Base-by-base conservation (phyloP, 2,329 filamentous ascomycete species). In the Leptographium radiaticola region DNA sequence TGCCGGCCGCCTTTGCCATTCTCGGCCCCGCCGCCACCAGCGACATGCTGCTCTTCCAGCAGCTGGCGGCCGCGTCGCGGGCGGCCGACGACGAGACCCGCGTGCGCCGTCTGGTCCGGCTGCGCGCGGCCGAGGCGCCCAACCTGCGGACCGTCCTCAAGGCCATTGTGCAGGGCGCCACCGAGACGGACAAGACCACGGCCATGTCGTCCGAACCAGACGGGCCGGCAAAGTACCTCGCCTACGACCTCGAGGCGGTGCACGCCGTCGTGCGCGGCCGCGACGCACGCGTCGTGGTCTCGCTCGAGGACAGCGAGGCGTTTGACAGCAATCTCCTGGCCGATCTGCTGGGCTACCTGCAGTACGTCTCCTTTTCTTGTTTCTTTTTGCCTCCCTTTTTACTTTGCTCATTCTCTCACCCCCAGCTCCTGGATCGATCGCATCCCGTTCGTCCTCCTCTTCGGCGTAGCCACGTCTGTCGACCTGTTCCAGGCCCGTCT, bases 221-320 rank as follows among this genome's bases (percentile, higher is more conserved):
- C 61, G 80, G 79, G 1, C 77, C 20, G n/a, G 49, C 77, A 38
- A 82, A 79, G 64, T 78, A 86, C 56, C 75, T 91, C 2, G 84
- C 87, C 61, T 93, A 91, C 64, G 88, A 93, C 62, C 74, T 93
- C 16, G 83, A 87, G 61, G 80, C 85, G 30, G 67, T 93, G 34
- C 70, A 82, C 57, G 74, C 78, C 31, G 82, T 78, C 65, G 72
- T 82, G 25, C 49, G 44, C 38, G 15, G 55, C 69, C 49, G 48
- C 39, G 47, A 43, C 38, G 54, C 57, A 43, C 80, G 81, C 59
- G 76, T 91, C 11, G 76, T 88, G 51, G 72, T 94, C 49, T 81
- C 84, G 0, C 81, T 93, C 56, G 84, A 89, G 64, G 87, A 93
- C 62, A 89, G 86, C 58, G 88, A 93, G 67, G 87, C 84, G 0